Conservation (phyloP, 257 asterid genomes). For the Verbena officinalis region DNA sequence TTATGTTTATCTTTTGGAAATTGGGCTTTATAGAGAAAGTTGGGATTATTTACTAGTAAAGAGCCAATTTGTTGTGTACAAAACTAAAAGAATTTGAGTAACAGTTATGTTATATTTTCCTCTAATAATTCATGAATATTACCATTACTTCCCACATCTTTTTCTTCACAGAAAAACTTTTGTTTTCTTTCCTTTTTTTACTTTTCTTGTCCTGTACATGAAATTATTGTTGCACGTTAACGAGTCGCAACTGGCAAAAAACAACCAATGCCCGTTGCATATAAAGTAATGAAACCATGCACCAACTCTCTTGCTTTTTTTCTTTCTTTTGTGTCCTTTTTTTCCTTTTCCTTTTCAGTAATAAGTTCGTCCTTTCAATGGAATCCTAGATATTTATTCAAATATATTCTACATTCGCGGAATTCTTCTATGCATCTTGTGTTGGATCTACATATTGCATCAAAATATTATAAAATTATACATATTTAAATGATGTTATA, state of each 20-base stretch:
- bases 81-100: background rate
- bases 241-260: slow-evolving; percentile 30
- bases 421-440: no score
- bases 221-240: slow-evolving; percentile 10
- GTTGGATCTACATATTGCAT: no score
- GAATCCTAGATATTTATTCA: slow-evolving; percentile 18
- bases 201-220: slow-evolving; percentile 13
- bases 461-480: no score
- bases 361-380: slow-evolving; percentile 26
- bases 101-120: background rate
- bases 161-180: background rate
- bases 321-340: slow-evolving; percentile 9
- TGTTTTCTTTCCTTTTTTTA: background rate
- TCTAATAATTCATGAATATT: no score
- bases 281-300: slow-evolving; percentile 4
- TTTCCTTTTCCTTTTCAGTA: slow-evolving; percentile 24
- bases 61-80: slow-evolving; percentile 5
- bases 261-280: no score
- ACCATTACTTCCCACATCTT: background rate
- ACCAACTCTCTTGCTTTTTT: slow-evolving; percentile 24
- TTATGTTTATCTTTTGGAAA: background rate
- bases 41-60: background rate
- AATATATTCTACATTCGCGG: no score
- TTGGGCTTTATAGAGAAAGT: slow-evolving; percentile 16
- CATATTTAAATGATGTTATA: no score